These are phyloP conservation scores for Xylaria flabelliformis DNA, from an alignment of 495 filamentous ascomycete genomes.

Conservation along the genomic window DNA sequence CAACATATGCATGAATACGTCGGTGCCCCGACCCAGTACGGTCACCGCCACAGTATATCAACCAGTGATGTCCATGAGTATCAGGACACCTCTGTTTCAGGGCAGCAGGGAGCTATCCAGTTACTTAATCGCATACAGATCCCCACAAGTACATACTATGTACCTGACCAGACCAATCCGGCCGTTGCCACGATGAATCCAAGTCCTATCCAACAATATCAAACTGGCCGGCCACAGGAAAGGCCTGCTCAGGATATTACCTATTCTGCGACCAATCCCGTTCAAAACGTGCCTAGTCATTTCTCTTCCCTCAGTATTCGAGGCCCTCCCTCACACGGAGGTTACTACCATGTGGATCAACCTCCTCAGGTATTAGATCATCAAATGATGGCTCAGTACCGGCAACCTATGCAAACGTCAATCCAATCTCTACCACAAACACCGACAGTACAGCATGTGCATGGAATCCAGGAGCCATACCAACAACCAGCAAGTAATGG, in stretches of 20 bases:
- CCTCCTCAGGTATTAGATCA: conserved; percentile 48
- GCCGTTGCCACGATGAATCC: conserved; percentile 61
- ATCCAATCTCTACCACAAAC: conserved; percentile 27
- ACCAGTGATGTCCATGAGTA: conserved; percentile 48
- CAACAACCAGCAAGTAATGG: conserved; percentile 40
- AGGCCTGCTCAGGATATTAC: conserved; percentile 50
- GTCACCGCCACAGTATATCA: conserved; percentile 54
- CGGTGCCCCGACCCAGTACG: conserved; percentile 43
- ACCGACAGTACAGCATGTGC: conserved; percentile 19
- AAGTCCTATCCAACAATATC: conserved; percentile 50
- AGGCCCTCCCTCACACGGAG: conserved; percentile 52
- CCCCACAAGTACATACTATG: conserved; percentile 53
- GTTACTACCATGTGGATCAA: conserved; percentile 52
- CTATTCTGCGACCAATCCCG: conserved; percentile 46
- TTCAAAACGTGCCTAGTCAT: conserved; percentile 58
- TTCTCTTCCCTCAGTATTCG: conserved; percentile 55
- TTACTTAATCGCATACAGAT: conserved; percentile 50
- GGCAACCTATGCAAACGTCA: conserved; percentile 38
- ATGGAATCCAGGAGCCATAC: conserved; percentile 42
- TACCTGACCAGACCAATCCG: conserved; percentile 59
- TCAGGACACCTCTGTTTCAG: conserved; percentile 42
- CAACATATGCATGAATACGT: conserved; percentile 51
- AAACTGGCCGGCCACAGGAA: conserved; percentile 53
- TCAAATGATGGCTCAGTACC: conserved; percentile 40
- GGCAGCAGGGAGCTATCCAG: conserved; percentile 42